A percentile compares a stretch with the other conserved stretches of the same genome.
phyloP scores from a whole-genome alignment of 2,329 filamentous ascomycete species.

The Colletotrichum acutatum region DNA sequence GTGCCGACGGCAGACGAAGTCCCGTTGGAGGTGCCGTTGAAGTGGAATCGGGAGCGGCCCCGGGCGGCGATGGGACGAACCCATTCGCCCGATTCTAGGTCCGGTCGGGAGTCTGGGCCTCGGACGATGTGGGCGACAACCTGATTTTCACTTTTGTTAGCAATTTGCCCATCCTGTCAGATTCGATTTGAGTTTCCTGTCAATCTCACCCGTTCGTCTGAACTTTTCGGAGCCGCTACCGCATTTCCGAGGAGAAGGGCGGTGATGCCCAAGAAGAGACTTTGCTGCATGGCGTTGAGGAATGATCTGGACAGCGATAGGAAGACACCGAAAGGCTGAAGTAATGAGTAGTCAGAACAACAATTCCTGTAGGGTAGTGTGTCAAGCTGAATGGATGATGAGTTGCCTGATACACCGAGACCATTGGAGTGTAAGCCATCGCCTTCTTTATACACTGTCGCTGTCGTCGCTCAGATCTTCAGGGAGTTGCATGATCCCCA shows the following conservation, averaged over 20 bases:
- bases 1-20: slow-evolving; percentile 11
- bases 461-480: not conserved
- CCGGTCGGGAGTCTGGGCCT: not conserved
- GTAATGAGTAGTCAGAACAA: not conserved
- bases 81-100: not conserved
- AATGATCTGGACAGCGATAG: not conserved
- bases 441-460: slow-evolving; percentile 9
- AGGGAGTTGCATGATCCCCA: not conserved
- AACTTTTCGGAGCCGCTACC: slow-evolving; percentile 2
- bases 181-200: not conserved
- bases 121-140: slow-evolving; percentile 7
- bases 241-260: not conserved
- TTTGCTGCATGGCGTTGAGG: slow-evolving; percentile 5
- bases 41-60: not conserved
- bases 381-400: not conserved
- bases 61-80: not conserved
- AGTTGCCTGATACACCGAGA: not conserved
- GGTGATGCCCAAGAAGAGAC: not conserved
- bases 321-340: not conserved
- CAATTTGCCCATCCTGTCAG: not conserved
- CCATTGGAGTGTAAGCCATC: not conserved
- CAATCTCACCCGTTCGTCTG: slow-evolving; percentile 7
- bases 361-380: not conserved
- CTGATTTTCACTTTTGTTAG: not conserved
- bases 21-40: slow-evolving; percentile 28